phyloP scores from a whole-genome alignment of 177 flowering plant genomes.

The Tripterygium wilfordii region DNA sequence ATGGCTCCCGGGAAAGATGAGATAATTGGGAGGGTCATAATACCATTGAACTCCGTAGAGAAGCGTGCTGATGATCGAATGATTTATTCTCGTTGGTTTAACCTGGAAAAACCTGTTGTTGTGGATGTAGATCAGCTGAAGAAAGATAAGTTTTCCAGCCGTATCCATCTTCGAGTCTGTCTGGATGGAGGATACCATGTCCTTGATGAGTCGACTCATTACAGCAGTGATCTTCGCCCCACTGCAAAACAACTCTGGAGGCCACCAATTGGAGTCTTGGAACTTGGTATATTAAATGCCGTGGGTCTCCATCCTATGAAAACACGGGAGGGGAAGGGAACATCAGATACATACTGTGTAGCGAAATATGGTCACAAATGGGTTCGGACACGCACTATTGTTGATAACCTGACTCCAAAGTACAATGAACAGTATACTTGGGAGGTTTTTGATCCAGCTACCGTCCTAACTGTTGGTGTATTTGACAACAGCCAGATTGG shows the following conservation, averaged over 20 bases:
- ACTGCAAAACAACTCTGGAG: conserved; percentile 88
- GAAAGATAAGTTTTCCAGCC: conserved; percentile 73
- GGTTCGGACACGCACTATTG: conserved; percentile 76
- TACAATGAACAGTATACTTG: conserved; percentile 95
- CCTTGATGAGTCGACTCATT: conserved; percentile 84
- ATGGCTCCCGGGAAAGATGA: conserved; percentile 84
- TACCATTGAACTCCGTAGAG: conserved; percentile 59
- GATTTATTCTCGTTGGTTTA: conserved; percentile 70
- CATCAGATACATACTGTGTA: conserved; percentile 86
- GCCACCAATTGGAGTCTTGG: conserved; percentile 71
- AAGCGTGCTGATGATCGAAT: conserved; percentile 82
- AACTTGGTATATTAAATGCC: conserved; percentile 76
- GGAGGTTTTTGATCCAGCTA: conserved; percentile 93
- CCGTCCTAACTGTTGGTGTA: conserved; percentile 83
- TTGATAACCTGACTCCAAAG: conserved; percentile 61
- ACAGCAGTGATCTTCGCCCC: conserved; percentile 91
- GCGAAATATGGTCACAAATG: conserved; percentile 93
- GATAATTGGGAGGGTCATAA: conserved; percentile 61
- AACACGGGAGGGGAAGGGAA: conserved; percentile 70
- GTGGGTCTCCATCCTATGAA: conserved; percentile 85
- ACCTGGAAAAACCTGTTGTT: conserved; percentile 67
- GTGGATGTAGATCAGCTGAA: conserved; percentile 77
- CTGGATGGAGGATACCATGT: conserved; percentile 97
- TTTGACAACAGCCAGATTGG: conserved; percentile 81
- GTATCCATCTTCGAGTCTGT: conserved; percentile 69